Conservation (phyloP, 805 yeast species). For the Wickerhamia fluorescens region DNA sequence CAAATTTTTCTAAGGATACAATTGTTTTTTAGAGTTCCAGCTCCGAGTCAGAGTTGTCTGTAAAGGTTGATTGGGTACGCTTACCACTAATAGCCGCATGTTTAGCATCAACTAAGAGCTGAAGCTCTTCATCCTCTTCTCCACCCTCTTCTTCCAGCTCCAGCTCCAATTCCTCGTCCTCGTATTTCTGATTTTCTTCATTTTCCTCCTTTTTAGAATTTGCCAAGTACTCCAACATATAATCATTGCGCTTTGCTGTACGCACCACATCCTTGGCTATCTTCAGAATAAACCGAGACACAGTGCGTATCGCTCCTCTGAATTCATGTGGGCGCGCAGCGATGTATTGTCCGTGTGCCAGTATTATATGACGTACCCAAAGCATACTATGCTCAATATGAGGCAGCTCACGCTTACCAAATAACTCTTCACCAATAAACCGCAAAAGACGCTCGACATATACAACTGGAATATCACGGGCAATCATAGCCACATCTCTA, state of each 20-base stretch:
- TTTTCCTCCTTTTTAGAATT: slow-evolving; percentile 4
- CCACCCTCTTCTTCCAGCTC: slow-evolving; percentile 11
- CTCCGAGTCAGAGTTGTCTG: too few relatives aligned
- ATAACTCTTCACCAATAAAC: slow-evolving; percentile 56
- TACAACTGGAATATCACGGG: slow-evolving; percentile 66
- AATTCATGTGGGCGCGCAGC: slow-evolving; percentile 55
- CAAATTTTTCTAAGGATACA: too few relatives aligned
- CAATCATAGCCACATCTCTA: slow-evolving; percentile 61
- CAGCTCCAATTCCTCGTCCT: slow-evolving; percentile 5
- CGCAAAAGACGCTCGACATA: slow-evolving; percentile 62
- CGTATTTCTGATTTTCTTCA: slow-evolving; percentile 12
- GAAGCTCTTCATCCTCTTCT: slow-evolving; percentile 10
- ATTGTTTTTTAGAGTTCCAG: too few relatives aligned
- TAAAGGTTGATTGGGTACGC: too few relatives aligned
- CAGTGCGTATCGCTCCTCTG: slow-evolving; percentile 54
- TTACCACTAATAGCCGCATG: too few relatives aligned
- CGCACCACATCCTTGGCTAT: slow-evolving; percentile 66
- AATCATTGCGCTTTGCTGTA: slow-evolving; percentile 47
- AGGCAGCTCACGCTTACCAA: slow-evolving; percentile 50
- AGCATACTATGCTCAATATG: slow-evolving; percentile 79
- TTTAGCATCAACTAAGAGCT: too few relatives aligned
- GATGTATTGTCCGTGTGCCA: slow-evolving; percentile 73
- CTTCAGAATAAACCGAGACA: slow-evolving; percentile 70
- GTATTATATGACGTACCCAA: slow-evolving; percentile 70
- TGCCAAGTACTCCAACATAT: slow-evolving; percentile 46